Base-by-base conservation (phyloP, 2,329 filamentous ascomycete species). In the Penicillium sclerotiorum region DNA sequence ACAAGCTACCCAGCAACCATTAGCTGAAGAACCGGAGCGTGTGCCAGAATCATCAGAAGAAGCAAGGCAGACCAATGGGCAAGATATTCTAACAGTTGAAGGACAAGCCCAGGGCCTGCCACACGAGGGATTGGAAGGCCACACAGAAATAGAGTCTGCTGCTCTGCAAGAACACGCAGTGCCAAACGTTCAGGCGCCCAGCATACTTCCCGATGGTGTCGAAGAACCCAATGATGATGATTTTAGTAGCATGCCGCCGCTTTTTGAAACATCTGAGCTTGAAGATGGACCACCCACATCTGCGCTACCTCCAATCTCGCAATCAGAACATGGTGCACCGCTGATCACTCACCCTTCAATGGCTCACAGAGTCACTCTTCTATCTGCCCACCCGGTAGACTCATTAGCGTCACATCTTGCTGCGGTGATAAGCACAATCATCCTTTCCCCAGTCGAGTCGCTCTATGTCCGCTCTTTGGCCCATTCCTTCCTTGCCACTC, bases 341-440 rank as follows among this genome's bases (percentile, higher is more conserved):
- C n/a, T 48, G 21, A 15, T 35, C 15, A 53, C 38, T 33, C 42
- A 49, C 13, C 44, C 49, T 13, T 41, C 58, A 23, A 52, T 56
- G 8, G 58, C 67, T 18, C 72, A 73, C 54, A 66, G 72, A 38
- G 67, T 76, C 13, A 76, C 72, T 4, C 68, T 74, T 13, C 69
- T 76, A 21, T 75, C 72, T 4, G 68, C 68, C 8, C 68, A 72
- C 27, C 70, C 72, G 5, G 68, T 70, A 9, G 72, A 75, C 55
- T 70, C 72, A 7, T 63, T 76, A 21, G 67, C 73, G 17, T 73
- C 70, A 5, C 71, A 75, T 40, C 58, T 75, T 20, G 67, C 73
- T 7, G 63, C 67, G 5, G 53, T 73, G 28, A 56, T 72, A 30
- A 72, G 68, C 8, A 65, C 58, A 11, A 57, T 69, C n/a, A 53